Base-by-base conservation (phyloP, 495 filamentous ascomycete genomes). In the Penicillium salamii region DNA sequence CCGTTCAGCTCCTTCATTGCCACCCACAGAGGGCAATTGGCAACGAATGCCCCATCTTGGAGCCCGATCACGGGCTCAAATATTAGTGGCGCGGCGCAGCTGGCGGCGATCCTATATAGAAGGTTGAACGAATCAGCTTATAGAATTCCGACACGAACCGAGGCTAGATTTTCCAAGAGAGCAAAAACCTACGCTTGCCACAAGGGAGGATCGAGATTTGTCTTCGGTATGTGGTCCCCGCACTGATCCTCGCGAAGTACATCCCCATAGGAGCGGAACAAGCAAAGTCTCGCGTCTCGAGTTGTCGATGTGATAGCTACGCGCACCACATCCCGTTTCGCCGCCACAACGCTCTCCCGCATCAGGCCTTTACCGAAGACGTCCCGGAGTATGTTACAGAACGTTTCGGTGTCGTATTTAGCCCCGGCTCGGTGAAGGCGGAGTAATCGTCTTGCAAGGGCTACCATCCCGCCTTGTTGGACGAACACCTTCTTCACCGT, bases 231-330 rank as follows among this genome's bases (percentile, higher is more conserved):
- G 28, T 31, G 8, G 6, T 43, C 15, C 12, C 26, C 28, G 15
- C 14, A 17, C 21, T 43, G 17, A 15, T 5, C 41, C 8, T 29
- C 17, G 41, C 13, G 28, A 12, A 29, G 21, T 14, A 18, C 14
- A 26, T 43, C 41, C 12, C 23, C 41, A n/a, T 43, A 43, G 15
- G 41, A 43, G 31, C 41, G 41, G 41, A 28, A 43, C 11, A 43
- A 23, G 41, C 13, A 43, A 13, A 43, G 41, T 29, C 18, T 9
- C 5, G 23, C 13, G 15, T 43, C 41, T 11, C 26, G 31, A 9
- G 41, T 43, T 43, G 41, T 26, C 21, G 41, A 20, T 17, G 41
- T 18, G 20, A 43, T 43, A 11, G 23, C 41, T 28, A 43, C 26
- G 31, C 26, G 41, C 13, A 31, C 26, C 5, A 28, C 23, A 29